phyloP scores from a whole-genome alignment of 2,329 filamentous ascomycete species.

The Curvularia hawaiiensis region DNA sequence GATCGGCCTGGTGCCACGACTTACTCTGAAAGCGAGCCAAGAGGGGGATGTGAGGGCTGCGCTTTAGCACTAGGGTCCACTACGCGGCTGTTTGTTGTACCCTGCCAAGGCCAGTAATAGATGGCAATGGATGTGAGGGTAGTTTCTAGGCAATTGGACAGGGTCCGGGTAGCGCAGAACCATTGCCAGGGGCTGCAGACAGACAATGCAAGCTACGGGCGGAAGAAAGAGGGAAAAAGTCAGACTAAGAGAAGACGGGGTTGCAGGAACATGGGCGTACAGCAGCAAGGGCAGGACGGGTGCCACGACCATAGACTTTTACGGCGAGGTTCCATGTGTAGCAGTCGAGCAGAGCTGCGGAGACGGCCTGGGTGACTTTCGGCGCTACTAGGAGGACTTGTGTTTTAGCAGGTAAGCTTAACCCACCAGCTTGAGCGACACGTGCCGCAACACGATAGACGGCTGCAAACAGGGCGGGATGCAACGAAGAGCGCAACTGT shows the following conservation, averaged over 20 bases:
- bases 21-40: conserved; percentile 36
- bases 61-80: conserved; percentile 22
- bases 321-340: conserved; percentile 85
- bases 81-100: conserved; percentile 25
- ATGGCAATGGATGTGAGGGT: conserved; percentile 81
- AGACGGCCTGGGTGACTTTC: conserved; percentile 74
- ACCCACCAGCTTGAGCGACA: conserved; percentile 60
- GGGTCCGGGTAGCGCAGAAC: conserved; percentile 91
- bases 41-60: conserved; percentile 44
- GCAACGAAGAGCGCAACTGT: conserved; percentile 85
- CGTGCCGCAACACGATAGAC: conserved; percentile 69
- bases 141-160: conserved; percentile 95
- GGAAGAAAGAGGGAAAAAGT: background rate
- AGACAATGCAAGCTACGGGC: conserved; percentile 69
- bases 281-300: conserved; percentile 68
- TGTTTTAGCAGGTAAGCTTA: conserved; percentile 64
- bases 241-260: background rate
- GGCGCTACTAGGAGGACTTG: conserved; percentile 74
- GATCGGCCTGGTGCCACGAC: conserved; percentile 18
- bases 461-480: conserved; percentile 83
- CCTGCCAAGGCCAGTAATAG: conserved; percentile 83
- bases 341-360: conserved; percentile 80
- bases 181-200: conserved; percentile 89
- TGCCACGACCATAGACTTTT: conserved; percentile 71
- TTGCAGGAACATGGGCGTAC: conserved; percentile 58